Percentiles rank a stretch among this genome's conserved stretches.
Conservation (phyloP, 441 rosid species). For the Adansonia gregorii region DNA sequence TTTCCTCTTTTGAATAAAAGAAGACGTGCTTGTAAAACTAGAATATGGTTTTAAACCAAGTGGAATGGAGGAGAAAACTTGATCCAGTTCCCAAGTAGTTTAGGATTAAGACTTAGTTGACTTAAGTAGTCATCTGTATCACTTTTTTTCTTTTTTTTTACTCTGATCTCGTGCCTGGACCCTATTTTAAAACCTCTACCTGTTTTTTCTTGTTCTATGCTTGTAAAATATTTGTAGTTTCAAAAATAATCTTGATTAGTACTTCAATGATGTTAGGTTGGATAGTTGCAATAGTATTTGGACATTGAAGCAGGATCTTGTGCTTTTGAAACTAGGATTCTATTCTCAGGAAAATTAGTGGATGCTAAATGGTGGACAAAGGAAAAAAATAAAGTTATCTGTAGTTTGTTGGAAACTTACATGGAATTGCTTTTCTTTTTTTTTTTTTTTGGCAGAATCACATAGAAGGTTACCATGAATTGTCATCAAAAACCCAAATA, state of each 20-base stretch:
- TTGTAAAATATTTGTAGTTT: not conserved
- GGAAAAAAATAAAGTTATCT: not conserved
- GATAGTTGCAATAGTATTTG: not conserved
- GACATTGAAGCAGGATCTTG: not conserved
- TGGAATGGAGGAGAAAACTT: not conserved
- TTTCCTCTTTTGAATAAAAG: too few relatives aligned
- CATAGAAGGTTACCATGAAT: constrained; percentile 84
- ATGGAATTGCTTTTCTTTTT: not conserved
- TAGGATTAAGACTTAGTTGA: not conserved
- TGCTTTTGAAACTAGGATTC: constrained; percentile 5
- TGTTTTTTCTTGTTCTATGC: not conserved
- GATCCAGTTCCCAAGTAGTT: not conserved
- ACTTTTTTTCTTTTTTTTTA: not conserved
- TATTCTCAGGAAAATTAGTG: not conserved
- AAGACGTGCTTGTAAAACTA: not conserved
- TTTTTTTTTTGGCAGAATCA: constrained; percentile 62
- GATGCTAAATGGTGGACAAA: not conserved
- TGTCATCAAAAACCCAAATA: constrained; percentile 83
- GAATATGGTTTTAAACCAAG: not conserved
- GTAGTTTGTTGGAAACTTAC: not conserved
- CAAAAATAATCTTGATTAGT: not conserved
- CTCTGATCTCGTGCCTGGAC: not conserved
- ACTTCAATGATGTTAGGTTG: not conserved
- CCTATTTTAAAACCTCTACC: not conserved
- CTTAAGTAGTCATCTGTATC: not conserved